A percentile compares a stretch with the other conserved stretches of the same genome.
Evolutionary conservation across 2,329 filamentous ascomycete species (phyloP).

Genomic region (Cladosporium oxysporum): DNA sequence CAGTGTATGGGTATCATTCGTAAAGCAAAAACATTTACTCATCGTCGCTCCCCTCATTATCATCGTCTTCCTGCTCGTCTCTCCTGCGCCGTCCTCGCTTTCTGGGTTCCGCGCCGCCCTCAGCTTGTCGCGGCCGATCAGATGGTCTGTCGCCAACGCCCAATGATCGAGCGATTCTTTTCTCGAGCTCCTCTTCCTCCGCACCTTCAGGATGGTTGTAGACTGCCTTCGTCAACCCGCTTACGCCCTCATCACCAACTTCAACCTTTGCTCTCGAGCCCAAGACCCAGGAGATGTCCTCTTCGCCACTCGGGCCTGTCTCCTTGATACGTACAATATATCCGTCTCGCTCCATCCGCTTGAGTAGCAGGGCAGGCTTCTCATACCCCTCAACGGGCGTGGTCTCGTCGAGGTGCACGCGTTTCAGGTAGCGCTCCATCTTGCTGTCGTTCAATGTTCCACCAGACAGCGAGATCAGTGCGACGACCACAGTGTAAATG

Average conservation of each 20-base stretch:
- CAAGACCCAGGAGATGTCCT: constrained; percentile 77
- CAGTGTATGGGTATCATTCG: constrained; percentile 17
- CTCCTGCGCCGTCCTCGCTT: constrained; percentile 24
- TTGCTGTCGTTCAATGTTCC: constrained; percentile 75
- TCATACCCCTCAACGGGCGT: constrained; percentile 59
- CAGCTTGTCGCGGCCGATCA: constrained; percentile 1
- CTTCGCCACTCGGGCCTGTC: constrained; percentile 64
- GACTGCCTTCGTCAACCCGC: constrained; percentile 64
- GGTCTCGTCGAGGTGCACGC: constrained; percentile 73
- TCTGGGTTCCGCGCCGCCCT: constrained; percentile 21
- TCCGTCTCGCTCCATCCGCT: constrained; percentile 75
- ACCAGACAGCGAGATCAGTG: constrained; percentile 72
- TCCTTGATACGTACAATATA: constrained; percentile 79
- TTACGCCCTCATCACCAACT: constrained; percentile 74
- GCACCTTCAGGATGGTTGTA: constrained; percentile 45
- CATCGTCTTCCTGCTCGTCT: constrained; percentile 23
- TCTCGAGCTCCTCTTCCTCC: constrained; percentile 36
- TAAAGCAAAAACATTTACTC: constrained; percentile 7
- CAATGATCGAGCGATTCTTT: constrained; percentile 37
- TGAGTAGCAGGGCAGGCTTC: constrained; percentile 73
- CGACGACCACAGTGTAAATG: constrained; percentile 77
- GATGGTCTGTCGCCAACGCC: constrained; percentile 27
- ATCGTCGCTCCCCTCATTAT: constrained; percentile 23
- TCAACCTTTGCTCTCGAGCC: constrained; percentile 85
- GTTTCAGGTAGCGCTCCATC: constrained; percentile 71